A percentile compares a stretch with the other conserved stretches of the same genome.
Conservation (phyloP, 1,284 basidiomycete species). For the Coniferiporia sulphurascens region DNA sequence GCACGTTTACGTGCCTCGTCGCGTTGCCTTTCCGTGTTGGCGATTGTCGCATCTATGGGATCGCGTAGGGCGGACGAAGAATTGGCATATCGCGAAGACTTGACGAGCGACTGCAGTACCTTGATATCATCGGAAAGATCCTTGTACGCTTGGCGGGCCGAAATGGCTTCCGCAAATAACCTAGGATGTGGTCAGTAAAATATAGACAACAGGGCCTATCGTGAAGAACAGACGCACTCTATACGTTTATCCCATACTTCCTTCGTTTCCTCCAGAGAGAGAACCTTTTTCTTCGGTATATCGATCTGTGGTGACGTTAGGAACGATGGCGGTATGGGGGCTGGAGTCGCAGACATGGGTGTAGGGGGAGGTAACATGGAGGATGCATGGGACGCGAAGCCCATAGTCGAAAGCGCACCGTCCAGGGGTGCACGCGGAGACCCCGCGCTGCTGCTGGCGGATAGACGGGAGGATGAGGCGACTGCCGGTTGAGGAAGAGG, state of each 20-base stretch:
- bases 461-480: neutral
- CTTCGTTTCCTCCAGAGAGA: slow-evolving; percentile 5
- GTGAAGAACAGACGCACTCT: slow-evolving; percentile 8
- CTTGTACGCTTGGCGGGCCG: neutral
- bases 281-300: neutral
- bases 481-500: neutral
- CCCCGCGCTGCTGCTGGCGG: neutral
- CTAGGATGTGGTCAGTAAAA: neutral
- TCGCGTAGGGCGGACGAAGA: neutral
- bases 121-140: slow-evolving; percentile 2
- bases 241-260: slow-evolving; percentile 16
- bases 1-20: slow-evolving; percentile 28
- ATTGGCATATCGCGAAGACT: neutral
- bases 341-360: neutral
- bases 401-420: neutral
- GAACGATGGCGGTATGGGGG: neutral
- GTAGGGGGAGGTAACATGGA: neutral
- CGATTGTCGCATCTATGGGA: neutral
- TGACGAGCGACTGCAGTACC: neutral
- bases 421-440: neutral
- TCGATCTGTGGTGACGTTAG: neutral
- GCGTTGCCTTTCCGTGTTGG: slow-evolving; percentile 26
- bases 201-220: neutral
- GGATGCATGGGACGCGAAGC: neutral
- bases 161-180: slow-evolving; percentile 1